Conservation (phyloP, 225 moss, liverwort and hornwort species). For the Sphagnum tenellum region DNA sequence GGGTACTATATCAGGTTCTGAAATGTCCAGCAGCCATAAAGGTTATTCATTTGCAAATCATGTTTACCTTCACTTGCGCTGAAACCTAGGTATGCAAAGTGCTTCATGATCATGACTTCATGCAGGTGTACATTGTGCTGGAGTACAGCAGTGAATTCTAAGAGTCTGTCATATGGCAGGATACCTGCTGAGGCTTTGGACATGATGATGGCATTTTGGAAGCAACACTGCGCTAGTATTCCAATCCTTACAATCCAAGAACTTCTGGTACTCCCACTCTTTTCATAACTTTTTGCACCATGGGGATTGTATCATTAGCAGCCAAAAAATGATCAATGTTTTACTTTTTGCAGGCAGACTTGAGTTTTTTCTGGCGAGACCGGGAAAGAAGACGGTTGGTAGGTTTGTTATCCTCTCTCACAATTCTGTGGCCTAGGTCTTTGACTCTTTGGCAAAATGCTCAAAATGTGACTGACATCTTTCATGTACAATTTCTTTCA, state of each 20-base stretch:
- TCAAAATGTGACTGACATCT: background rate
- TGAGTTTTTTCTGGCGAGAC: constrained; percentile 23
- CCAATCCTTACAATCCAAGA: constrained; percentile 22
- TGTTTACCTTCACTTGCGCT: too few species aligned
- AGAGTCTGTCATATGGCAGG: constrained; percentile 6
- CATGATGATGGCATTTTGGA: constrained; percentile 20
- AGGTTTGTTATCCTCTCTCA: background rate
- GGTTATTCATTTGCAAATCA: too few species aligned
- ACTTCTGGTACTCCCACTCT: constrained; percentile 10
- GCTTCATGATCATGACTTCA: too few species aligned
- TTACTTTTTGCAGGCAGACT: constrained; percentile 7
- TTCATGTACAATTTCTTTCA: background rate
- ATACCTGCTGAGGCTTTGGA: constrained; percentile 20
- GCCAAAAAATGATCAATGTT: background rate
- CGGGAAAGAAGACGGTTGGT: constrained; percentile 11
- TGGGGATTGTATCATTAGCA: background rate
- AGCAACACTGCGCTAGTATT: constrained; percentile 22
- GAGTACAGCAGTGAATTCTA: too few species aligned
- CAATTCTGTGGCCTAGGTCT: background rate
- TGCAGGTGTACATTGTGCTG: too few species aligned
- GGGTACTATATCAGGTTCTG: too few species aligned
- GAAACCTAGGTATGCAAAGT: too few species aligned
- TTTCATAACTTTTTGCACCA: too few species aligned
- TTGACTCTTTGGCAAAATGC: background rate
- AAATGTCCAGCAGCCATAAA: too few species aligned